A percentile compares a stretch with the other conserved stretches of the same genome.
These are phyloP conservation scores for Umbelopsis sp. DNA, from an alignment of 192 early-diverging fungal species.

Conservation along the genomic window DNA sequence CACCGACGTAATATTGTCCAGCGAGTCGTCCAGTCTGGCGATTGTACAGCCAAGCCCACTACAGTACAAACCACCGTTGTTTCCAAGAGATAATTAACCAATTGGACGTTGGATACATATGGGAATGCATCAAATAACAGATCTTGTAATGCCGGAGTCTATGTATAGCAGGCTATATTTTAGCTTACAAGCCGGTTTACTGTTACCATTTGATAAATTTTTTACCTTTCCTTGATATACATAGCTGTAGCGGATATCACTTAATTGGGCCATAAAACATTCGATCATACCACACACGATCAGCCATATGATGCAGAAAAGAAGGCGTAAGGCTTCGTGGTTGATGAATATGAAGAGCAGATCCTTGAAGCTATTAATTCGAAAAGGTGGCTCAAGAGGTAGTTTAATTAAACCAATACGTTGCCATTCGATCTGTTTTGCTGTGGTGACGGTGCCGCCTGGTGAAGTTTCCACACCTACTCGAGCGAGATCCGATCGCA, in stretches of 20 bases:
- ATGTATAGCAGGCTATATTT: constrained; percentile 20
- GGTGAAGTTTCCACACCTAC: constrained; percentile 3
- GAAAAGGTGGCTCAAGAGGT: constrained; percentile 25
- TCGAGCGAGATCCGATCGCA: constrained; percentile 1
- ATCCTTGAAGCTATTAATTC: constrained; percentile 23
- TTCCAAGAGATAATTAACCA: constrained; percentile 57
- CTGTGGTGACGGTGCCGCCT: neutral
- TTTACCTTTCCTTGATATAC: constrained; percentile 17
- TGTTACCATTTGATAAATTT: neutral
- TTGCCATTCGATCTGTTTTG: constrained; percentile 15
- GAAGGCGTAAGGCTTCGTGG: constrained; percentile 28
- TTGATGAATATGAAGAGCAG: constrained; percentile 28
- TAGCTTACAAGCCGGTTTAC: neutral
- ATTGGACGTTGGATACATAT: constrained; percentile 41
- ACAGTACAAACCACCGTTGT: constrained; percentile 48
- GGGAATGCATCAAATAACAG: constrained; percentile 54
- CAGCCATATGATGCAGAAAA: constrained; percentile 16
- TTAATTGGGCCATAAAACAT: constrained; percentile 31
- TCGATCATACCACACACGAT: constrained; percentile 32
- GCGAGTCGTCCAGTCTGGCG: constrained; percentile 52
- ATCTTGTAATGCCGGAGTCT: constrained; percentile 46
- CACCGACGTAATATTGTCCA: constrained; percentile 56
- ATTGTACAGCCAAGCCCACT: constrained; percentile 42
- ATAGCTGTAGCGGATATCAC: constrained; percentile 33
- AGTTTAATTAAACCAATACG: constrained; percentile 24